Evolutionary conservation across 75 land plant species (phyloP).

Genomic region (Cunninghamia lanceolata): DNA sequence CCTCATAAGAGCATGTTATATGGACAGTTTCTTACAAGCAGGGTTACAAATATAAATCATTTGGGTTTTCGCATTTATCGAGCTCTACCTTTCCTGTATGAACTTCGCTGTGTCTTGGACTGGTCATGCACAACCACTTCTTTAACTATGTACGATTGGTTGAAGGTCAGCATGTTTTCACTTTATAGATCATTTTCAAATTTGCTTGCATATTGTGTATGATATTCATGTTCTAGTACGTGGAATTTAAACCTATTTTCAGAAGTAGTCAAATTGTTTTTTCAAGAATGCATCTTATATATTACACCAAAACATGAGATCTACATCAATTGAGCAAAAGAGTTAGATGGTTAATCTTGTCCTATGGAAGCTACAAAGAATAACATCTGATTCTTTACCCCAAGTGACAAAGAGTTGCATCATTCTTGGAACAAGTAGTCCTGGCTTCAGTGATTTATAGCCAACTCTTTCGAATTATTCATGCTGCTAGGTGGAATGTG

Average conservation of each 20-base stretch:
- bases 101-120: slow-evolving; percentile 96
- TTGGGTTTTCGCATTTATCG: slow-evolving; percentile 89
- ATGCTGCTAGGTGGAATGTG: neutral
- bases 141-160: slow-evolving; percentile 99
- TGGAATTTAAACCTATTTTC: neutral
- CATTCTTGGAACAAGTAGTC: neutral
- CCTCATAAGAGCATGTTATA: slow-evolving; percentile 91
- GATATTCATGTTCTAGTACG: neutral
- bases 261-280: neutral
- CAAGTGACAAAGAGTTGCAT: neutral
- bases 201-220: neutral
- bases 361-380: neutral
- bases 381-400: neutral
- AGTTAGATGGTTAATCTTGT: neutral
- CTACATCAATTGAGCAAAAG: neutral
- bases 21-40: slow-evolving; percentile 86
- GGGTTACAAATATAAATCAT: slow-evolving; percentile 67
- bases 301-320: neutral
- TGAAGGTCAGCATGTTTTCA: slow-evolving; percentile 62
- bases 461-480: neutral
- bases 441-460: neutral
- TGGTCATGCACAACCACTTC: slow-evolving; percentile 99
- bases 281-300: neutral
- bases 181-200: neutral
- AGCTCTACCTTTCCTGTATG: slow-evolving; percentile 92